Evolutionary conservation across 2,329 filamentous ascomycete genomes (phyloP), one percentile per base, ranked within the genome.

Genomic region (Didymosphaeria variabile): DNA sequence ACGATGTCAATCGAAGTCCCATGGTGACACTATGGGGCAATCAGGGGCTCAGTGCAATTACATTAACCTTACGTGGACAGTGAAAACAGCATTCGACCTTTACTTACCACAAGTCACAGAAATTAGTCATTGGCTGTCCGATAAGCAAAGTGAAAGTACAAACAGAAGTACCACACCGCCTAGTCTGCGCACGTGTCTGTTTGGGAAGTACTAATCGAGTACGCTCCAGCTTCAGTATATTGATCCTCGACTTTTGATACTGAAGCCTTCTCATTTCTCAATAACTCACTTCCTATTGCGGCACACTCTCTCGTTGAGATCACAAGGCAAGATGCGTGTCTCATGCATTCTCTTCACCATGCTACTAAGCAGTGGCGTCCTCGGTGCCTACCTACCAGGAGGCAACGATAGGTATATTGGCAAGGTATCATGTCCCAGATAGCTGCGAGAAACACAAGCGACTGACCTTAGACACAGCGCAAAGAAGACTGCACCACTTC

Each of bases 281-380:
- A 17, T 10, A 49, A 21, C 9, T 26, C 5, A 13, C 23, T 29
- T 49, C 13, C 23, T 17, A 29, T 31, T 49, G 23, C 23, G 21
- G 12, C 21, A 29, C 7, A 17, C 4, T 5, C 26, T 62, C 64
- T 47, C 62, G 38, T 4, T 4, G 38, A 60, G 15, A 62, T 73
- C 21, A 73, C 5, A 1, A 36, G 29, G 26, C 13, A 42, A 42
- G 17, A 54, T 54, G 51, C 51, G 23, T 42, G 19, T 31, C 21
- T 42, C 23, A 26, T 12, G 23, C 21, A 9, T 40, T 34, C 10
- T 54, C 29, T 23, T 2, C 12, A 19, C 15, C 32, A 1, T 42
- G 12, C 36, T 54, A 36, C 51, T 54, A 31, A 44, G 51, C 34
- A 54, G 34, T 3, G 5, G 17, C n/a, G 36, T 31, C 31, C 1